phyloP scores from a whole-genome alignment of 2,329 filamentous ascomycete genomes.

The Hypoxylon sp. region DNA sequence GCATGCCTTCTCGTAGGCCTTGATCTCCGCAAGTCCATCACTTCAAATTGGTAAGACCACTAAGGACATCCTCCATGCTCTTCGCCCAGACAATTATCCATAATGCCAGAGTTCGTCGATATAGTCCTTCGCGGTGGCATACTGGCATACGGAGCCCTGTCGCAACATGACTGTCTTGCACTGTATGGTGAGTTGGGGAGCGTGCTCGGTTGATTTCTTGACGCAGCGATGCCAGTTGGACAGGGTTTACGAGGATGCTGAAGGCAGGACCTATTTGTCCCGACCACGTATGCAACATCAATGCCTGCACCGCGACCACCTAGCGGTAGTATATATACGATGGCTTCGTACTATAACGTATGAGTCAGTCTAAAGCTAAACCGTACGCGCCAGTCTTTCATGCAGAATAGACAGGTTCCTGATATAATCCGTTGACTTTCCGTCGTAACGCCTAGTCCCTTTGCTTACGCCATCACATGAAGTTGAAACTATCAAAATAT shows the following conservation, averaged over 20 bases:
- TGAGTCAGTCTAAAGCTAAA: not conserved
- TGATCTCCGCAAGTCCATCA: no score
- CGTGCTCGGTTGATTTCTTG: slow-evolving; percentile 18
- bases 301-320: slow-evolving; percentile 3
- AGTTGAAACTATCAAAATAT: not conserved
- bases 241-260: slow-evolving; percentile 13
- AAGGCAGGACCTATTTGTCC: slow-evolving; percentile 17
- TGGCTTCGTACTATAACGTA: not conserved
- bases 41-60: no score
- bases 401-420: not conserved
- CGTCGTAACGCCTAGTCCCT: slow-evolving; percentile 8
- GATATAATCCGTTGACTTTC: not conserved
- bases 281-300: slow-evolving; percentile 26
- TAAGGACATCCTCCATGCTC: no score
- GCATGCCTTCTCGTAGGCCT: no score
- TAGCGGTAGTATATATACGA: no score
- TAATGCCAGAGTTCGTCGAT: not conserved
- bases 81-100: not conserved
- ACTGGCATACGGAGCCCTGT: not conserved
- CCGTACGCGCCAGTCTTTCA: not conserved
- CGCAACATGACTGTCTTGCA: not conserved
- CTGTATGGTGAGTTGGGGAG: not conserved
- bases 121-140: not conserved
- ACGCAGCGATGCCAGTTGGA: slow-evolving; percentile 21
- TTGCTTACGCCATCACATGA: not conserved